Evolutionary conservation across 805 yeast species (phyloP).

Genomic region (Grigorovia humatica): DNA sequence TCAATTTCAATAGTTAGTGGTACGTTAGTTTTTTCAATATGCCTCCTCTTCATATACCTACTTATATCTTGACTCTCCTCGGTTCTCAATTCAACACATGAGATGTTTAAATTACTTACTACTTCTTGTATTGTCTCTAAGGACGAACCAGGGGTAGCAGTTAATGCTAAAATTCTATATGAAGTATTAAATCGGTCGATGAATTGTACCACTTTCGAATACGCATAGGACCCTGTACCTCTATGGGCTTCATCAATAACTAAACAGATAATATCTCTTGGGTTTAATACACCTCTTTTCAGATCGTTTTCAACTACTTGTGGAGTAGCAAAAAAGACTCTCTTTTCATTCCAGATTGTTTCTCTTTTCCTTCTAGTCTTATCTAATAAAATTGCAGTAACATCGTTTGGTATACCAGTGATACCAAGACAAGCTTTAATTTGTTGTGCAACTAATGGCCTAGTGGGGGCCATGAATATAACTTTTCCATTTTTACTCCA

Average conservation of each 20-base stretch:
- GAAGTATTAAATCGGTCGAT: slow-evolving; percentile 52
- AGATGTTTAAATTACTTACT: slow-evolving; percentile 59
- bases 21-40: slow-evolving; percentile 49
- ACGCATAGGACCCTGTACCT: slow-evolving; percentile 84
- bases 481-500: slow-evolving; percentile 79
- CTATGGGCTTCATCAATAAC: slow-evolving; percentile 96
- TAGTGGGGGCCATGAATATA: slow-evolving; percentile 92
- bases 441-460: slow-evolving; percentile 94
- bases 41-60: slow-evolving; percentile 66
- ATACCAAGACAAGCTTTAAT: slow-evolving; percentile 83
- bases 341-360: slow-evolving; percentile 64
- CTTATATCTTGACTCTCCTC: slow-evolving; percentile 72
- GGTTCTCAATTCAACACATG: slow-evolving; percentile 75
- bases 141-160: slow-evolving; percentile 93
- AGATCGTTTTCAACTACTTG: slow-evolving; percentile 92
- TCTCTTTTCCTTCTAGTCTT: slow-evolving; percentile 49
- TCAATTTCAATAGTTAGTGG: slow-evolving; percentile 44
- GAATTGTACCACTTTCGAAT: slow-evolving; percentile 68
- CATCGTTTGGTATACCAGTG: slow-evolving; percentile 68
- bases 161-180: slow-evolving; percentile 70
- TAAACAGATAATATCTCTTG: slow-evolving; percentile 60
- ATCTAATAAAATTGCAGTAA: slow-evolving; percentile 70
- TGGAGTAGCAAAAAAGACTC: slow-evolving; percentile 90
- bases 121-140: slow-evolving; percentile 83
- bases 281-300: slow-evolving; percentile 61